Base-by-base conservation (phyloP, 306 rosid genomes). In the Vachellia collinsii region DNA sequence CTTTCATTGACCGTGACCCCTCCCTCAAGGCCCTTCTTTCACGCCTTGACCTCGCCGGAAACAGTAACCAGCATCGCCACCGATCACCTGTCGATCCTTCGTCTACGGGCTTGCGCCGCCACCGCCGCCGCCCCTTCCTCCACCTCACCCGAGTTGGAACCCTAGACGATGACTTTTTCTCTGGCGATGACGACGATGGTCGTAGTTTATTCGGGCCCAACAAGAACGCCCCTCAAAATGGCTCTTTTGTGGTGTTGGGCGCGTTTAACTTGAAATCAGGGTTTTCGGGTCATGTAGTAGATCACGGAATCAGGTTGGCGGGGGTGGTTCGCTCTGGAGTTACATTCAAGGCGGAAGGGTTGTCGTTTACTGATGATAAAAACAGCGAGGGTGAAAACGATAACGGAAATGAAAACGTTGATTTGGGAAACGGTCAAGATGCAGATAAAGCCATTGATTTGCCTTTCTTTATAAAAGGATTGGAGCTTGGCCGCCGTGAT, bases 131-230 rank as follows among this genome's bases (percentile, higher is more conserved):
- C 3, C 97, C 97, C 3, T 92, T 93, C 9, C 93, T 96, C 1
- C 98, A 93, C 69, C 98, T 93, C 70, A 89, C 98, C 71, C 92
- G 97, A 1, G 97, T 93, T 63, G 94, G 97, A 74, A 92, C 98
- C 88, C 90, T 96, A 44, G 98, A 91, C 17, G 99, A 90, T 4
- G 97, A 93, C 70, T 90, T 93, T 74, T 95, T 95, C 88, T 90
- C 98, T 68, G 96, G 93, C 3, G 99, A 90, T 50, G 99, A 92
- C 50, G 93, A 87, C 68, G 96, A 88, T 4, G 92, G 89, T 4
- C 91, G 95, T 29, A 58, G 79, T 59, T 87, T 90, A 19, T 88
- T 93, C 37, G 95, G 94, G 36, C 67, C 91, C 19, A 80, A 79
- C 44, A 81, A 82, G 6, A 86, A 86, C 48, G 22, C 85, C 8